Evolutionary conservation across 805 yeast species (phyloP).

Genomic region (Pichia rugopelliculosa): DNA sequence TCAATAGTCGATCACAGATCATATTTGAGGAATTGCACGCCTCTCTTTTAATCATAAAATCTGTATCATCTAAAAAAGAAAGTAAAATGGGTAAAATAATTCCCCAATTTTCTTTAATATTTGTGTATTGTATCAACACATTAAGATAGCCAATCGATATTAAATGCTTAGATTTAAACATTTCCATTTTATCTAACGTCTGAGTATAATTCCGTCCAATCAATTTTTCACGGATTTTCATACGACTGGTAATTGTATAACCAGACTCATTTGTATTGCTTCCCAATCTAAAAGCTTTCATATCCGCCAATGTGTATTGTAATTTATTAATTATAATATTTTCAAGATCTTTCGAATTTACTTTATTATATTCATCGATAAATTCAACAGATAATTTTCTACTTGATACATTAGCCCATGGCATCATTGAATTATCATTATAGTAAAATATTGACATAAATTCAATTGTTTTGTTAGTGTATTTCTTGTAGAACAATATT

Average conservation of each 20-base stretch:
- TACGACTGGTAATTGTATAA: not conserved
- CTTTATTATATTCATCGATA: not conserved
- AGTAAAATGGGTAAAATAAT: slow-evolving; percentile 22
- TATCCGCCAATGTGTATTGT: not conserved
- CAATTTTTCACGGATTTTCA: slow-evolving; percentile 11
- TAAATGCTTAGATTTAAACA: slow-evolving; percentile 15
- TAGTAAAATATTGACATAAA: slow-evolving; percentile 1
- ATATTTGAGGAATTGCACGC: slow-evolving; percentile 12
- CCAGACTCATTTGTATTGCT: slow-evolving; percentile 5
- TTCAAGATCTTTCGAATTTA: not conserved
- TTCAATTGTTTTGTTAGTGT: not conserved
- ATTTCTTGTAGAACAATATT: not conserved
- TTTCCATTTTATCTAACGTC: slow-evolving; percentile 14
- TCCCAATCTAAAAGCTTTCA: not conserved
- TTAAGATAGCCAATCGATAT: slow-evolving; percentile 6
- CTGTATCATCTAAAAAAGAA: slow-evolving; percentile 25
- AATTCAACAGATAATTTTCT: not conserved
- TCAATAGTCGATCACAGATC: slow-evolving; percentile 9
- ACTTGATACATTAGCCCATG: not conserved
- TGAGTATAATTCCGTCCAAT: slow-evolving; percentile 11
- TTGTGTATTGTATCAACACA: not conserved
- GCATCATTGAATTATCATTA: not conserved
- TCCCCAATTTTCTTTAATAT: slow-evolving; percentile 22
- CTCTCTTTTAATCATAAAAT: slow-evolving; percentile 19
- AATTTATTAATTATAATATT: not conserved